Conservation (phyloP, 768 basidiomycete genomes). For the Phlebiopsis gigantea region DNA sequence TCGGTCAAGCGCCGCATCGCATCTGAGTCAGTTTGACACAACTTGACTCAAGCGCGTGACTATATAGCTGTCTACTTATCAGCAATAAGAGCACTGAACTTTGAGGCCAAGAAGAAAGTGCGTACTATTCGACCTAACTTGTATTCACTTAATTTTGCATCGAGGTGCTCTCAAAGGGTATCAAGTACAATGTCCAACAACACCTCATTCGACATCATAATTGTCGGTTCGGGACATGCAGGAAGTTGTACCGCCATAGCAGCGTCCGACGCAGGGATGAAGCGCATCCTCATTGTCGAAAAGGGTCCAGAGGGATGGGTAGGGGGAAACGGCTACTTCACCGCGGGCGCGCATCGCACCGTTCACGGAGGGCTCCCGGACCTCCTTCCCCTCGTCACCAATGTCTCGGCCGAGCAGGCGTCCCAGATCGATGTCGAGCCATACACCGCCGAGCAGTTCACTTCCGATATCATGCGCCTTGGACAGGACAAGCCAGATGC, state of each 20-base stretch:
- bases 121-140: too few species aligned
- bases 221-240: constrained; percentile 64
- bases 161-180: too few species aligned
- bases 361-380: constrained; percentile 58
- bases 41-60: neutral
- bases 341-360: constrained; percentile 63
- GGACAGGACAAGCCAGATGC: constrained; percentile 45
- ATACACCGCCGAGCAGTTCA: constrained; percentile 51
- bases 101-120: too few species aligned
- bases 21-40: neutral
- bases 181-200: neutral
- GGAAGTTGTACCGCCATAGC: constrained; percentile 61
- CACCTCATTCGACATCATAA: constrained; percentile 42
- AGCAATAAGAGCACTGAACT: too few species aligned
- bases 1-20: too few species aligned
- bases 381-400: constrained; percentile 48
- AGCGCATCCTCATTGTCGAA: constrained; percentile 57
- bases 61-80: neutral
- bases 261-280: constrained; percentile 54
- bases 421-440: constrained; percentile 50
- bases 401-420: constrained; percentile 38
- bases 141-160: too few species aligned
- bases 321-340: constrained; percentile 72
- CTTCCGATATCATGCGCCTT: constrained; percentile 56
- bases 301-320: constrained; percentile 60